These are phyloP conservation scores for Populus tremula DNA, from an alignment of 345 rosid genomes.

Conservation along the genomic window DNA sequence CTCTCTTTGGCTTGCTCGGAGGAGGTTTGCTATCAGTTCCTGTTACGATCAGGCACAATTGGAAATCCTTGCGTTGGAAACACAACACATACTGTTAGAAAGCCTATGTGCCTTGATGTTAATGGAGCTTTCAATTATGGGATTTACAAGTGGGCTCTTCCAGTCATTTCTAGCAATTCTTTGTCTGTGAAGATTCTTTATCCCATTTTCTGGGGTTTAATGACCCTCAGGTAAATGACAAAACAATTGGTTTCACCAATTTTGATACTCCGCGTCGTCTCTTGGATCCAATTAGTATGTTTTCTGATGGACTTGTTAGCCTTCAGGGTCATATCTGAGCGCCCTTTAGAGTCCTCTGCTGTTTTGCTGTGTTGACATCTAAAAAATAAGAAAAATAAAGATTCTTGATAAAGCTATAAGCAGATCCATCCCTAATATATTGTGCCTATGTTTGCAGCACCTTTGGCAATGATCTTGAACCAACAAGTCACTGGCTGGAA, in stretches of 20 bases:
- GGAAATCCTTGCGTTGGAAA: conserved; percentile 57
- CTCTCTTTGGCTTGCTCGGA: conserved; percentile 64
- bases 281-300: background rate
- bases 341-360: too few relatives aligned
- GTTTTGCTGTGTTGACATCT: too few relatives aligned
- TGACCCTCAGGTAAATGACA: conserved; percentile 70
- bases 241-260: background rate
- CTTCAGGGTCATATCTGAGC: too few relatives aligned
- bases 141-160: conserved; percentile 72
- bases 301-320: background rate
- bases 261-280: too few relatives aligned
- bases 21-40: conserved; percentile 53
- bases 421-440: background rate
- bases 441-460: conserved; percentile 47
- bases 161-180: conserved; percentile 82
- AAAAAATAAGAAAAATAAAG: too few relatives aligned
- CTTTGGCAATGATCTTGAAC: conserved; percentile 76
- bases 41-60: conserved; percentile 24
- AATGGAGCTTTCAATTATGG: conserved; percentile 67
- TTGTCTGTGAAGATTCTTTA: conserved; percentile 72
- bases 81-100: conserved; percentile 34
- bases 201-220: conserved; percentile 89
- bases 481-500: conserved; percentile 76
- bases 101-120: conserved; percentile 63
- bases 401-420: too few relatives aligned